These are phyloP conservation scores for Populus nigra DNA, from an alignment of 345 rosid species.

Conservation along the genomic window DNA sequence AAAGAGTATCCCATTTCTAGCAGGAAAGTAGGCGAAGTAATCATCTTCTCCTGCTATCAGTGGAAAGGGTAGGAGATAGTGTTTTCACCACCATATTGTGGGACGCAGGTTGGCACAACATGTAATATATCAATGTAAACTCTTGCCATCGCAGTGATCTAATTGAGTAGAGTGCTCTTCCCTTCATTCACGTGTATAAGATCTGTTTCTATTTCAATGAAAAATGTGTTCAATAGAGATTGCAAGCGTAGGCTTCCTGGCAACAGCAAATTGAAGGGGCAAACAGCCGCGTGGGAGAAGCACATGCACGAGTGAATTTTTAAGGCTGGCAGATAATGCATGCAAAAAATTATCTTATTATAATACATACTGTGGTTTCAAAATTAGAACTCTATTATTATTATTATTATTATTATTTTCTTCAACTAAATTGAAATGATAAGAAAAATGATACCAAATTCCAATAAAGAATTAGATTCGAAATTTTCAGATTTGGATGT, in stretches of 20 bases:
- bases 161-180: no score
- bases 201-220: background rate
- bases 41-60: background rate
- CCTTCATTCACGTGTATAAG: background rate
- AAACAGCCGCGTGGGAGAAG: no score
- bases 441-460: no score
- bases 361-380: background rate
- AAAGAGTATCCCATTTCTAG: background rate
- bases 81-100: background rate
- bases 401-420: no score
- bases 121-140: background rate
- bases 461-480: background rate
- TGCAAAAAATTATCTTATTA: background rate
- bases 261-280: background rate
- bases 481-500: background rate
- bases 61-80: background rate
- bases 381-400: background rate
- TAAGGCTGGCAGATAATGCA: background rate
- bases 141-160: background rate
- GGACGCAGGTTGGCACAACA: background rate
- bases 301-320: no score
- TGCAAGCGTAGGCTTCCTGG: no score
- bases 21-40: no score
- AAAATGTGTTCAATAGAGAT: no score
- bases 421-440: background rate